Base-by-base conservation (phyloP, 805 yeast genomes). In the Jamesozyma piceae region DNA sequence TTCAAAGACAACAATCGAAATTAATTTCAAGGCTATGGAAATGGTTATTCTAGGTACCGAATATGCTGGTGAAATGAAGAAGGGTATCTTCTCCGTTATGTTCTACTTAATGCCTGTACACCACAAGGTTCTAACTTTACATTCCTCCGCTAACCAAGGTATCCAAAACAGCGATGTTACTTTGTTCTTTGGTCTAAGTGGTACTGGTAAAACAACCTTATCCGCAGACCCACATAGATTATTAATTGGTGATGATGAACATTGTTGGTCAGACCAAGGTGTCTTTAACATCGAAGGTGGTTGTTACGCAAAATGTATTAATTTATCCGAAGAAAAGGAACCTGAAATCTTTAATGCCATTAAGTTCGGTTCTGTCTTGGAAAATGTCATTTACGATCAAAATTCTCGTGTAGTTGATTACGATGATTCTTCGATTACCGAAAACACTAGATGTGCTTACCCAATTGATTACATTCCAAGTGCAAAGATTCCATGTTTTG, bases 211-310 rank as follows among this genome's bases (percentile, higher is more conserved):
- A 74, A 90, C 98, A 53, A 90, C 98, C 15, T 72, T 90, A 55
- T 84, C 95, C 55, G 97, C 97, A 43, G 97, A 90, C 64, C 95
- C 96, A 46, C 73, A 86, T 69, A 82, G 98, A 68, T 69, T 76
- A 64, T 77, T 90, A 65, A 90, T 90, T 63, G 98, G 98, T 66
- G 98, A 90, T 66, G 98, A 90, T 65, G 98, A 90, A 72, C 98
- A 90, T 73, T 90, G 97, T 74, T 90, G 98, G 98, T 85, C 97
- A 17, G 95, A 90, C 68, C 73, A 83, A 54, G 98, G 98, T 71
- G 97, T 90, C 46, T 90, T 90, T 81, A 92, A 92, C 78, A 89
- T 90, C 60, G 98, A 90, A 73, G 98, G 98, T 68, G 98, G 98
- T 53, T 90, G 98, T 75, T 90, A 90, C 73, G 97, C 97, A 59